Conservation (phyloP, 148 eudicot species). For the Fallopia convolvulus region DNA sequence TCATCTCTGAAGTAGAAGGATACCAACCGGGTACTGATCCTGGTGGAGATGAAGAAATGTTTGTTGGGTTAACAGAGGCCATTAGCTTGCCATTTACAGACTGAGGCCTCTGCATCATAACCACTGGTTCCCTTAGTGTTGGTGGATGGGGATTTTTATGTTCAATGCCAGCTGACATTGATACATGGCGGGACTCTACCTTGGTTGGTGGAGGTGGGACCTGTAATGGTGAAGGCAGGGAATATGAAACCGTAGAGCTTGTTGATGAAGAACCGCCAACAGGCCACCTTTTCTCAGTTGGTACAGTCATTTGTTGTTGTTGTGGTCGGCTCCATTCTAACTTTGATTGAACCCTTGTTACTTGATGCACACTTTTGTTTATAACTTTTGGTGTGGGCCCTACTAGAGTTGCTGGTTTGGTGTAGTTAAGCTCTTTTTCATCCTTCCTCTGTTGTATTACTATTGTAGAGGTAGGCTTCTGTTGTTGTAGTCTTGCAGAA, state of each 20-base stretch:
- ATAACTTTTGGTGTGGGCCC: slow-evolving; percentile 37
- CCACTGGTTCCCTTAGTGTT: slow-evolving; percentile 60
- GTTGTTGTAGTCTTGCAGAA: slow-evolving; percentile 32
- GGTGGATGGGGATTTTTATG: slow-evolving; percentile 54
- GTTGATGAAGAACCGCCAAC: slow-evolving; percentile 29
- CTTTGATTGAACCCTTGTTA: slow-evolving; percentile 46
- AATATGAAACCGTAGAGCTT: slow-evolving; percentile 54
- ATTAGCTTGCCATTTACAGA: slow-evolving; percentile 20
- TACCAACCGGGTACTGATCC: slow-evolving; percentile 39
- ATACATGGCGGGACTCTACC: slow-evolving; percentile 15
- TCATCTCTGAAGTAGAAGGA: slow-evolving; percentile 30
- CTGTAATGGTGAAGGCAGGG: slow-evolving; percentile 51
- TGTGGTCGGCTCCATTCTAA: slow-evolving; percentile 61
- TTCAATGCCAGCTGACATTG: slow-evolving; percentile 43
- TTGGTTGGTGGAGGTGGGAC: slow-evolving; percentile 42
- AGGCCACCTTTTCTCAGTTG: slow-evolving; percentile 64
- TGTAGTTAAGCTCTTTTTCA: slow-evolving; percentile 63
- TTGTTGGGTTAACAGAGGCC: slow-evolving; percentile 10
- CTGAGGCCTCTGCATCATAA: slow-evolving; percentile 79
- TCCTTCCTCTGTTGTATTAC: slow-evolving; percentile 54
- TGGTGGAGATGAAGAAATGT: slow-evolving; percentile 57
- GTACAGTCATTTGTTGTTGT: slow-evolving; percentile 26
- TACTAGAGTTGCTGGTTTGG: slow-evolving; percentile 35
- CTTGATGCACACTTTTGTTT: slow-evolving; percentile 36
- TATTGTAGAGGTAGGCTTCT: slow-evolving; percentile 26